Base-by-base conservation (phyloP, 495 filamentous ascomycete genomes). In the Xanthoparmelia taractica region DNA sequence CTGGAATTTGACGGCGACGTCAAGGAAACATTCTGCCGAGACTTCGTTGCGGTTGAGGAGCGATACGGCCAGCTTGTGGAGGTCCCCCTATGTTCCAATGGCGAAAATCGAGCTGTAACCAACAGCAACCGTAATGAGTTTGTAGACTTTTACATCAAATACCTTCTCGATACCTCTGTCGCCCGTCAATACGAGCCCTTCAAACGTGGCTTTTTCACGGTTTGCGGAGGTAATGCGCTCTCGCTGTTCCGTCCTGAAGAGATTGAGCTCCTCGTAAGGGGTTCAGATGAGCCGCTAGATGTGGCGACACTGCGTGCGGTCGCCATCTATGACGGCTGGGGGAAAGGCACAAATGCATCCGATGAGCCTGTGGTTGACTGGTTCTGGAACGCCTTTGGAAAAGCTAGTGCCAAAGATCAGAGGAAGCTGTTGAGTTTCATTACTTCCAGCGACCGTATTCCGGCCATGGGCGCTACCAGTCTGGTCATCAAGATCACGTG, bases 191-290 rank as follows among this genome's bases (percentile, higher is more conserved):
- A 92, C 63, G 93, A 96, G 73, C 93, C 92, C 15, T 97, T 97
- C 79, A 95, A 93, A 72, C 85, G 92, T 52, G 92, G 92, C 6
- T 97, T 97, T 73, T 97, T 89, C 75, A 95, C 89, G 4, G 91
- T 97, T 45, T 96, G 91, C 71, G 89, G 88, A 37, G 90, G 92
- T 29, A 96, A 96, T 72, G 92, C 92, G 20, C 77, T 96, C 29
- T 90, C 88, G 4, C 80, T 97, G 15, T 96, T 97, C 72, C 84
- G 91, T n/a, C 88, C 92, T 3, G 92, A 97, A 73, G 92, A 97
- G 72, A 95, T 97, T 64, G 92, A 97, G 70, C 79, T 96, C 6
- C 81, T 96, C 4, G 81, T 97, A 18, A 85, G 93, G 47, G 92
- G 92, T 29, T 93, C 89, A n/a, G 90, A 93, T 59, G 90, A 93